Percentiles rank a stretch among this genome's conserved stretches.
Conservation (phyloP, 139 green algal species). For the Chlamydomonas applanata region DNA sequence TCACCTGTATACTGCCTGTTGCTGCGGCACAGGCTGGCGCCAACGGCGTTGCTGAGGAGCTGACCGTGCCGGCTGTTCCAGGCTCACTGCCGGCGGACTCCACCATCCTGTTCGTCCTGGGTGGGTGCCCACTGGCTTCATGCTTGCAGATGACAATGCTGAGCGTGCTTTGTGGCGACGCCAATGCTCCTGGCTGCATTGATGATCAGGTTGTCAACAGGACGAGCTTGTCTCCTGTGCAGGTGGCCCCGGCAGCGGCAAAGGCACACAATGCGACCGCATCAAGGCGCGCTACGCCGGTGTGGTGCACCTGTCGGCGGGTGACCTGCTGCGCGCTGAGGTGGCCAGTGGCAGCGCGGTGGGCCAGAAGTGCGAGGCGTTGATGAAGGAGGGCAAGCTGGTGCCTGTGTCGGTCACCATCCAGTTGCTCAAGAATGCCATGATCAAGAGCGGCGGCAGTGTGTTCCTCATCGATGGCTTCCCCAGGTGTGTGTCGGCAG, state of each 20-base stretch:
- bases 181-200: no score
- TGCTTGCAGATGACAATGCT: no score
- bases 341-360: conserved; percentile 59
- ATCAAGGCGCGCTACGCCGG: conserved; percentile 35
- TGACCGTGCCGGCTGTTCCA: conserved; percentile 30
- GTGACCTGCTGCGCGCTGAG: conserved; percentile 78
- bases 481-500: conserved; percentile 39
- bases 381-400: conserved; percentile 84
- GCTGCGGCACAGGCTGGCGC: no score
- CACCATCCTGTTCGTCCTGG: conserved; percentile 48
- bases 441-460: conserved; percentile 52
- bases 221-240: neutral
- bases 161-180: no score
- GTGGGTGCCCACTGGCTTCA: neutral
- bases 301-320: conserved; percentile 55
- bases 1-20: no score
- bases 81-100: conserved; percentile 31
- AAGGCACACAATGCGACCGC: conserved; percentile 51
- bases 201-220: no score
- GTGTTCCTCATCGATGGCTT: conserved; percentile 93
- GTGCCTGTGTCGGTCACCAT: conserved; percentile 75
- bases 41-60: no score
- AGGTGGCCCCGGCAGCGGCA: conserved; percentile 49
- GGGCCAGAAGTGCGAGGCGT: conserved; percentile 63
- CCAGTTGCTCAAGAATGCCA: conserved; percentile 69